A percentile compares a stretch with the other conserved stretches of the same genome.
These are phyloP conservation scores for Pugionium cornutum DNA, from an alignment of 345 rosid genomes.

Conservation along the genomic window DNA sequence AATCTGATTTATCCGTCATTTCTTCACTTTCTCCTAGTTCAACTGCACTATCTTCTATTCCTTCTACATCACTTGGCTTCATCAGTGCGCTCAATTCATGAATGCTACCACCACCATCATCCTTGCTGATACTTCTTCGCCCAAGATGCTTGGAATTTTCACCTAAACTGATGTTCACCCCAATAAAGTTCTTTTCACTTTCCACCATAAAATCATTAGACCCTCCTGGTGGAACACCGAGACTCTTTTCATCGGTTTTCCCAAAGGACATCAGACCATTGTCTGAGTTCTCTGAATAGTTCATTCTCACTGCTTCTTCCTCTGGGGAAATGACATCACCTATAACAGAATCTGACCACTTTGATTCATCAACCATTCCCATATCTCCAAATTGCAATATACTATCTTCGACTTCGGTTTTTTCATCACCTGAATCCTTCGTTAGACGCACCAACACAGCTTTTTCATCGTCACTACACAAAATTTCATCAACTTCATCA, in stretches of 20 bases:
- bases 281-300: conserved; percentile 6
- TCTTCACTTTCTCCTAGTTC: conserved; percentile 4
- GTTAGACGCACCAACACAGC: conserved; percentile 30
- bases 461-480: conserved; percentile 45
- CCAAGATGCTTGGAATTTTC: conserved; percentile 11
- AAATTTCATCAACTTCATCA: conserved; percentile 48
- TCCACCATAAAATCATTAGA: conserved; percentile 21
- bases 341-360: conserved; percentile 24
- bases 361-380: conserved; percentile 27
- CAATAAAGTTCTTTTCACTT: conserved; percentile 12
- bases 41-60: conserved; percentile 34
- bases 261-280: conserved; percentile 30
- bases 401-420: conserved; percentile 26
- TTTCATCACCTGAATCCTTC: conserved; percentile 43
- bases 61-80: conserved; percentile 13
- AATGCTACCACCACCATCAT: conserved; percentile 9
- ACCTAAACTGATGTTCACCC: conserved; percentile 5
- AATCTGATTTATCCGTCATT: conserved; percentile 11
- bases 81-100: background rate
- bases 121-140: conserved; percentile 1
- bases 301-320: conserved; percentile 20
- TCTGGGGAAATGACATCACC: conserved; percentile 19
- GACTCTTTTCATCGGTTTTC: background rate
- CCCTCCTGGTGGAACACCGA: conserved; percentile 13
- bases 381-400: conserved; percentile 13